A percentile compares a stretch with the other conserved stretches of the same genome.
These are phyloP conservation scores for Candida bentonensis DNA, from an alignment of 805 yeast genomes.

Conservation along the genomic window DNA sequence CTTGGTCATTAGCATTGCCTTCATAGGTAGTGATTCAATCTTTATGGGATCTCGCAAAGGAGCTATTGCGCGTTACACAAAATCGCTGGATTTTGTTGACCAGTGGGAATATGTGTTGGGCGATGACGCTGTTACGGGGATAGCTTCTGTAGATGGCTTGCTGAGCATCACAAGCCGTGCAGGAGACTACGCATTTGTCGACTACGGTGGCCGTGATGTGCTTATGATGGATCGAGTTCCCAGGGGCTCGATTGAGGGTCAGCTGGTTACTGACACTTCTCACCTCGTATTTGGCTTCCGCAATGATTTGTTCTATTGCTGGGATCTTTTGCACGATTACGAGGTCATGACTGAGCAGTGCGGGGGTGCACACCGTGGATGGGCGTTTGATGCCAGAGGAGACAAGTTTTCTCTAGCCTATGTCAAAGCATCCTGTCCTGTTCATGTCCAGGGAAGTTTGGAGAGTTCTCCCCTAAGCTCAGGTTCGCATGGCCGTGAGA, in stretches of 20 bases:
- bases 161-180: constrained; percentile 13
- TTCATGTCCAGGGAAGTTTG: constrained; percentile 10
- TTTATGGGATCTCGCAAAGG: constrained; percentile 64
- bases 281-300: constrained; percentile 69
- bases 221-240: constrained; percentile 42
- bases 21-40: constrained; percentile 29
- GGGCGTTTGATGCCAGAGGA: constrained; percentile 36
- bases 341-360: constrained; percentile 62
- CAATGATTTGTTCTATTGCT: constrained; percentile 61
- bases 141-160: constrained; percentile 3
- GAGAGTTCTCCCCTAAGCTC: constrained; percentile 23
- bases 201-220: constrained; percentile 1
- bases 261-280: constrained; percentile 21
- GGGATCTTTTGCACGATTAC: constrained; percentile 65
- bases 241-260: constrained; percentile 74
- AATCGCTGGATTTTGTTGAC: constrained; percentile 18
- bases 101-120: neutral
- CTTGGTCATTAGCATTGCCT: constrained; percentile 42
- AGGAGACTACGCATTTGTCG: constrained; percentile 13
- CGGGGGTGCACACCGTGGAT: constrained; percentile 85
- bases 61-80: constrained; percentile 45
- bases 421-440: neutral
- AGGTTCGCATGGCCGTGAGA: constrained; percentile 88
- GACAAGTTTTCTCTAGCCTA: constrained; percentile 35
- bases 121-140: constrained; percentile 17